Percentiles rank a stretch among this genome's conserved stretches.
Conservation (phyloP, 495 filamentous ascomycete genomes). For the Aspergillus haitiensis region DNA sequence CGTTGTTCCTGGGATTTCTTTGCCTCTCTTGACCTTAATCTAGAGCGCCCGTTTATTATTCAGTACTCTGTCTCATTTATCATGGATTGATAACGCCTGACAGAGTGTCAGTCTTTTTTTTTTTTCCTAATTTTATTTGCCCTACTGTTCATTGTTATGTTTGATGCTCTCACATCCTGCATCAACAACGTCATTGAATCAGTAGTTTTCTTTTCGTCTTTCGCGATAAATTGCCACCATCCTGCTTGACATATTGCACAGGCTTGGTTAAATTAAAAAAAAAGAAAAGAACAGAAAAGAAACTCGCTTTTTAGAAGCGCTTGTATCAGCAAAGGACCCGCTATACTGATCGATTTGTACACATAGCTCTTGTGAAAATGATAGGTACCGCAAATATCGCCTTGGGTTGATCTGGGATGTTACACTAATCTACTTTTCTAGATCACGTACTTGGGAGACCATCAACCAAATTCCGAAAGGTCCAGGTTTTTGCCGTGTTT, state of each 20-base stretch:
- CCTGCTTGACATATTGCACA: not conserved
- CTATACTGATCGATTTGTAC: not conserved
- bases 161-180: not conserved
- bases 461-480: constrained; percentile 84
- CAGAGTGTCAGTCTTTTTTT: not conserved
- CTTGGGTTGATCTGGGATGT: not conserved
- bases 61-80: not conserved
- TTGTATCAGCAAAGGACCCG: no score
- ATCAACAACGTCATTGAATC: no score
- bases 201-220: not conserved
- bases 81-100: not conserved
- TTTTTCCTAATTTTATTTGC: not conserved
- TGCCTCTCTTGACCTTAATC: not conserved
- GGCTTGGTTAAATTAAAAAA: no score
- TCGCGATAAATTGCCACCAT: not conserved
- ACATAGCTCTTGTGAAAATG: constrained; percentile 27
- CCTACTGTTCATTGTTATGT: not conserved
- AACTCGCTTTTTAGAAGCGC: no score
- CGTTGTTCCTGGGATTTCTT: not conserved
- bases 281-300: no score
- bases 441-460: constrained; percentile 93
- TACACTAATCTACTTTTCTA: constrained; percentile 24
- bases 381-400: constrained; percentile 31
- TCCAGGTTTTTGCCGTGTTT: constrained; percentile 88
- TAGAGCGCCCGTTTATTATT: not conserved